These are phyloP conservation scores for Citrus unshiu DNA, from an alignment of 345 rosid species.

Conservation along the genomic window DNA sequence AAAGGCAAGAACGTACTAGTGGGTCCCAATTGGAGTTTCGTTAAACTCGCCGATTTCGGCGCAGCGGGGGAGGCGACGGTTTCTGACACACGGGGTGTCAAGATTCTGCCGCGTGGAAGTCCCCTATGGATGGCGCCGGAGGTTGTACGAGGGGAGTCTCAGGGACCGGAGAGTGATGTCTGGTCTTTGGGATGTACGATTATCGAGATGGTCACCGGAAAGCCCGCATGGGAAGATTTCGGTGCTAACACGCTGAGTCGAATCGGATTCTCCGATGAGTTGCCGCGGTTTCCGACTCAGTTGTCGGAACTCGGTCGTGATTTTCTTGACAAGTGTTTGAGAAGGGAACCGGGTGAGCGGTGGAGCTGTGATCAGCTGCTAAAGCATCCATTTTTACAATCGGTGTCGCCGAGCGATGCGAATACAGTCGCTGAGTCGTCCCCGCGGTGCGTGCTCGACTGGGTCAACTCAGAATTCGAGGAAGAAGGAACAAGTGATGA, in stretches of 20 bases:
- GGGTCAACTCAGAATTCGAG: slow-evolving; percentile 46
- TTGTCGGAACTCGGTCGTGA: slow-evolving; percentile 54
- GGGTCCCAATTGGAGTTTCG: slow-evolving; percentile 18
- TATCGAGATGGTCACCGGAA: slow-evolving; percentile 72
- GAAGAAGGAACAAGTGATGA: slow-evolving; percentile 3
- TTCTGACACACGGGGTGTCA: background rate
- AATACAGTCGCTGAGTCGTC: slow-evolving; percentile 34
- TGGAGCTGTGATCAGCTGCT: slow-evolving; percentile 79
- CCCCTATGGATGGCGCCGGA: slow-evolving; percentile 97
- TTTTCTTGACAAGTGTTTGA: slow-evolving; percentile 59
- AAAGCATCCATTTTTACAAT: slow-evolving; percentile 52
- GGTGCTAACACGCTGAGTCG: slow-evolving; percentile 51
- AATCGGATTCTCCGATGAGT: slow-evolving; percentile 52
- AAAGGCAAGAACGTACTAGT: slow-evolving; percentile 64
- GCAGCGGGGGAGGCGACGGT: slow-evolving; percentile 32
- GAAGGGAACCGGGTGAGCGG: slow-evolving; percentile 42
- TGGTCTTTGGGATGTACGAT: slow-evolving; percentile 82
- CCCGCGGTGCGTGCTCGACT: slow-evolving; percentile 74
- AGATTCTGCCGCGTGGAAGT: slow-evolving; percentile 59
- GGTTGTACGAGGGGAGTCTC: slow-evolving; percentile 60
- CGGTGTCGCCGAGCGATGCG: slow-evolving; percentile 16
- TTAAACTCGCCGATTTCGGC: slow-evolving; percentile 79
- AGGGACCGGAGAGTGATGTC: slow-evolving; percentile 77
- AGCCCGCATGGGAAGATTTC: slow-evolving; percentile 65
- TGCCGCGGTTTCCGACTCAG: slow-evolving; percentile 43